phyloP scores from a whole-genome alignment of 176 grass and related monocot genomes.

The Areca catechu region DNA sequence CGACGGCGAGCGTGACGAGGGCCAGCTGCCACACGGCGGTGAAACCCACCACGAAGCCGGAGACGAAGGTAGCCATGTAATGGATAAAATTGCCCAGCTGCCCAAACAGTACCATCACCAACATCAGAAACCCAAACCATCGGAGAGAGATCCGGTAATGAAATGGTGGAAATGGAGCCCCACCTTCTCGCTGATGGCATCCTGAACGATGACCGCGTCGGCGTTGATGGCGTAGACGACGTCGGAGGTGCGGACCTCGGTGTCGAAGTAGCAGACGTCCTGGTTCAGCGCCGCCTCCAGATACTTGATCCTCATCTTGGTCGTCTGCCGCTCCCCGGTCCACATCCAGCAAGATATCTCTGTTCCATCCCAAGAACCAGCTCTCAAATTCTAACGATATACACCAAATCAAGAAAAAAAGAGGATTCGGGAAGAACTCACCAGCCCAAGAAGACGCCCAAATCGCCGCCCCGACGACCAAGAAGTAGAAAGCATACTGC shows the following conservation, averaged over 20 bases:
- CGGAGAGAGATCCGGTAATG: no score
- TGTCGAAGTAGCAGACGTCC: conserved; percentile 96
- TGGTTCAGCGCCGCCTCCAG: conserved; percentile 78
- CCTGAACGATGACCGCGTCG: conserved; percentile 87
- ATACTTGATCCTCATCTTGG: conserved; percentile 62
- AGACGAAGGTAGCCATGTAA: conserved; percentile 86
- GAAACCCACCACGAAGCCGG: conserved; percentile 74
- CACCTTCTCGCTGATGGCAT: conserved; percentile 98
- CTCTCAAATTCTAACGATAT: no score
- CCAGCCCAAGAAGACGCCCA: conserved; percentile 89
- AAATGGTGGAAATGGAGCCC: neutral
- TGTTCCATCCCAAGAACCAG: no score
- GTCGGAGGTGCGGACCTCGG: conserved; percentile 81
- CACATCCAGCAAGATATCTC: no score
- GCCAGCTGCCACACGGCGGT: conserved; percentile 79
- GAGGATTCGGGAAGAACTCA: conserved; percentile 17
- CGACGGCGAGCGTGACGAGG: conserved; percentile 79
- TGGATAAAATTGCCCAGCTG: conserved; percentile 98
- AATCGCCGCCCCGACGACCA: conserved; percentile 81
- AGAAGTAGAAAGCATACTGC: conserved; percentile 91
- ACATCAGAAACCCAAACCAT: no score
- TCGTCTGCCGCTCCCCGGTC: no score
- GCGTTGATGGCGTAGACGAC: conserved; percentile 83
- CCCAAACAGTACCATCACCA: no score
- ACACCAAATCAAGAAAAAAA: no score